These are phyloP conservation scores for Pseudogymnoascus sp. DNA, from an alignment of 2,329 filamentous ascomycete species.

Conservation along the genomic window DNA sequence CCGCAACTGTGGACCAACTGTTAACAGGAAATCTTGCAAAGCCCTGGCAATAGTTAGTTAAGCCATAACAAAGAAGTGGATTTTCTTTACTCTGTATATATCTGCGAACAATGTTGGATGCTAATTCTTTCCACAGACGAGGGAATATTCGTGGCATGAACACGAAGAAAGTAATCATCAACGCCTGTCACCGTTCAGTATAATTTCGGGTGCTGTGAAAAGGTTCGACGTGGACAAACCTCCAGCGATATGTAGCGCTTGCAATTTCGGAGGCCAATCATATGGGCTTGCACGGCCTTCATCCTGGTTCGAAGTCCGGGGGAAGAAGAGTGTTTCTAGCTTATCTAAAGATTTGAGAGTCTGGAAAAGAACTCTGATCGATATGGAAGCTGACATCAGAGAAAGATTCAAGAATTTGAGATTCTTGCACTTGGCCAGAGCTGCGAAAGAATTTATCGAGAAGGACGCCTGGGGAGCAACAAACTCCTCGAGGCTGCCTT, in stretches of 20 bases:
- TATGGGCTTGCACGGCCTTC: slow-evolving; percentile 16
- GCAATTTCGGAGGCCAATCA: slow-evolving; percentile 26
- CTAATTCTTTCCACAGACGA: slow-evolving; percentile 21
- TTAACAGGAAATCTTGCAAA: slow-evolving; percentile 18
- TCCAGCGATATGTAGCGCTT: slow-evolving; percentile 27
- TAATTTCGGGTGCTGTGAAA: background rate
- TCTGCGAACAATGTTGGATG: slow-evolving; percentile 27
- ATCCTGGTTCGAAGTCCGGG: slow-evolving; percentile 23
- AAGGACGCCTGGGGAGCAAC: slow-evolving; percentile 29
- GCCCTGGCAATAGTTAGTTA: slow-evolving; percentile 7
- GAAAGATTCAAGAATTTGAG: slow-evolving; percentile 26
- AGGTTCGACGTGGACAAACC: slow-evolving; percentile 6
- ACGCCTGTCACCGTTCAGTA: slow-evolving; percentile 14
- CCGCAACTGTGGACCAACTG: slow-evolving; percentile 21
- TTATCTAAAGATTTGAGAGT: slow-evolving; percentile 23
- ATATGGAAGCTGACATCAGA: slow-evolving; percentile 27
- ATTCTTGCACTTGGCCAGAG: slow-evolving; percentile 27
- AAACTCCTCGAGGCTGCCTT: slow-evolving; percentile 28
- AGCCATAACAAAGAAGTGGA: background rate
- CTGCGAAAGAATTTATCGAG: slow-evolving; percentile 29
- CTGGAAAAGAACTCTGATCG: slow-evolving; percentile 26
- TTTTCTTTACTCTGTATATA: slow-evolving; percentile 14
- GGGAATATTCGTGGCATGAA: slow-evolving; percentile 20
- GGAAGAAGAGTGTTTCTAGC: slow-evolving; percentile 27
- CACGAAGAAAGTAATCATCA: slow-evolving; percentile 23